A percentile compares a stretch with the other conserved stretches of the same genome.
phyloP scores from a whole-genome alignment of 768 basidiomycete species.

The Tremella mesenterica region DNA sequence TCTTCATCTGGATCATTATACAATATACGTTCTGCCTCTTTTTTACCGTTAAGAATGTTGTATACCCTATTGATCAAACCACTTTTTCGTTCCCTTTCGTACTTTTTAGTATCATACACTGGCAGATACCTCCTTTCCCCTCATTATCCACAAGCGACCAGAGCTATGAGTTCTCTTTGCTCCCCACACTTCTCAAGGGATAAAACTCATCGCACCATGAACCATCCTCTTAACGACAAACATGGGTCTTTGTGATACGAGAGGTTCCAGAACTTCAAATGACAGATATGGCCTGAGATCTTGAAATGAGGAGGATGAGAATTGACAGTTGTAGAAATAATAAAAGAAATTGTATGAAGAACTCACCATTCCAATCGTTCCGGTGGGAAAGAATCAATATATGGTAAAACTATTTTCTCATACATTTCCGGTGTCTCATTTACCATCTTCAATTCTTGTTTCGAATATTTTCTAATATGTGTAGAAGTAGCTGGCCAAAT shows the following conservation, averaged over 20 bases:
- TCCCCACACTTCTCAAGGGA: no score
- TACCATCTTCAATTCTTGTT: conserved; percentile 63
- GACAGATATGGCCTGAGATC: no score
- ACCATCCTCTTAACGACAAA: no score
- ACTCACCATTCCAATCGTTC: conserved; percentile 72
- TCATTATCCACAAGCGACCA: background rate
- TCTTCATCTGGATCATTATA: conserved; percentile 52
- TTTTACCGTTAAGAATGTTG: conserved; percentile 66
- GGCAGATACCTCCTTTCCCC: no score
- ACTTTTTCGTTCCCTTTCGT: no score
- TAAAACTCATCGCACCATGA: no score
- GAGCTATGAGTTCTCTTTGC: no score
- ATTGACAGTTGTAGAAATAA: background rate
- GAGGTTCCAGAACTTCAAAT: no score
- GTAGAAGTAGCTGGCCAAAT: conserved; percentile 83
- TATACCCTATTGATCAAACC: conserved; percentile 60
- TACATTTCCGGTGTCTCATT: conserved; percentile 77
- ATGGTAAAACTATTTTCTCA: conserved; percentile 61
- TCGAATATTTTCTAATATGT: conserved; percentile 82
- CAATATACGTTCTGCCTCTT: conserved; percentile 67
- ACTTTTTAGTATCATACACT: background rate
- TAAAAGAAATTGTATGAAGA: background rate
- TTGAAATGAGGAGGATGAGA: no score
- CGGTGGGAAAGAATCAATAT: conserved; percentile 64
- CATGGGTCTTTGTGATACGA: no score